A percentile compares a stretch with the other conserved stretches of the same genome.
Evolutionary conservation across 1,284 basidiomycete species (phyloP).

Genomic region (Singerocomus inundabilis): DNA sequence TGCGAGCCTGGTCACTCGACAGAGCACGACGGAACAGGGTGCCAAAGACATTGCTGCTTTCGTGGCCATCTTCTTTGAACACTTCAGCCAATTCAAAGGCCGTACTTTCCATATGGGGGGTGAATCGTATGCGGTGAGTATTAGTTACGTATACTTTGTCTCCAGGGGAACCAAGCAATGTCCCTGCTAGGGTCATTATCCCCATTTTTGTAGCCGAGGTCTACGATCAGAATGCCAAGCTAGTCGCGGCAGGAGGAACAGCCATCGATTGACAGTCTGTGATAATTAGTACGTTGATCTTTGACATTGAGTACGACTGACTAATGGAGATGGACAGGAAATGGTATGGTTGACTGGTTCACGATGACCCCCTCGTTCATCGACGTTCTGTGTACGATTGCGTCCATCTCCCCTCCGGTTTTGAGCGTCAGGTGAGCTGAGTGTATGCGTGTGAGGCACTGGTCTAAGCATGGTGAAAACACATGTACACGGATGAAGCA

Average conservation of each 20-base stretch:
- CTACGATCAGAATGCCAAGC: constrained; percentile 71
- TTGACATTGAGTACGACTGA: neutral
- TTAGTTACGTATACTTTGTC: no score
- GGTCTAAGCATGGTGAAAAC: constrained; percentile 24
- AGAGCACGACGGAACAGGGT: constrained; percentile 57
- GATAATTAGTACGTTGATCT: constrained; percentile 67
- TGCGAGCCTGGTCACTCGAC: neutral
- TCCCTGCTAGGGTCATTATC: constrained; percentile 63
- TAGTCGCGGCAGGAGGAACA: constrained; percentile 57
- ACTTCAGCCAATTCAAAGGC: constrained; percentile 55
- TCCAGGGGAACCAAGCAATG: neutral
- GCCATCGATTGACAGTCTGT: constrained; percentile 79
- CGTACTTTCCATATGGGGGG: constrained; percentile 61
- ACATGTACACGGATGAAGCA: constrained; percentile 48
- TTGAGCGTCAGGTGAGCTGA: constrained; percentile 9
- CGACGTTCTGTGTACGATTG: constrained; percentile 47
- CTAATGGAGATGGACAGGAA: constrained; percentile 40
- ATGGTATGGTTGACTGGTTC: constrained; percentile 51
- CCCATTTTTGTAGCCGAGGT: constrained; percentile 81
- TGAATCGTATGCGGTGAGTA: constrained; percentile 55
- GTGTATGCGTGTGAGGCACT: neutral
- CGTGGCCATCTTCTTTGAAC: constrained; percentile 64
- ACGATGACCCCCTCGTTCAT: constrained; percentile 36
- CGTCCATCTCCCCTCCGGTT: constrained; percentile 40
- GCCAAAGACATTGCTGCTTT: constrained; percentile 64